Evolutionary conservation across 2,329 filamentous ascomycete genomes (phyloP), one percentile per base, ranked within the genome.

Genomic region (Aureobasidium sp.): DNA sequence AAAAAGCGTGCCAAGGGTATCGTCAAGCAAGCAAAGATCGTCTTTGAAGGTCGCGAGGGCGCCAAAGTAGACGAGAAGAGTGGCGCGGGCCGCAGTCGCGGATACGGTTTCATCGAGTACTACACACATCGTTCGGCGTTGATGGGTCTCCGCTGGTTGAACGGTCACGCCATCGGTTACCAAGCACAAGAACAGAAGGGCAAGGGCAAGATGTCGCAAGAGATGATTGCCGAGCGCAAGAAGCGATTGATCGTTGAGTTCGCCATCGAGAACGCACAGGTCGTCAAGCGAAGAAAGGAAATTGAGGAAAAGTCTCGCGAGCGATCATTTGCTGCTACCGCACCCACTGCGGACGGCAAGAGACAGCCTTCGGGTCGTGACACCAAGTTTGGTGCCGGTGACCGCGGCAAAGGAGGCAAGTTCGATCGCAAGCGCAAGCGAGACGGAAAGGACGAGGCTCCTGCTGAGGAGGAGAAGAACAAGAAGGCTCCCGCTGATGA

Each of bases 61-160:
- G 85, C 85, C 70, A 97, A 97, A 78, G 85, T 96, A 15, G 76
- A 82, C 9, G 91, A 96, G 76, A 81, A 84, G 47, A 85, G 81
- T 56, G 91, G 89, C 8, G 91, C 86, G 7, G 92, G 92, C 51
- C 84, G 89, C 72, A 94, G 89, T 73, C 85, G 93, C 73, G 94
- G 94, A 5, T 99, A 99, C 73, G 94, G 95, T 14, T 99, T 99
- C 78, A 89, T 99, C 67, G 94, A 99, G 77, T 99, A 97, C 76
- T 89, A 87, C 66, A 94, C 90, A 34, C 94, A 99, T 72, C 88
- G 94, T 55, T 93, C 88, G 81, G 94, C 94, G 15, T 81, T 99
- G 42, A 97, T 97, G 90, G 94, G 91, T 27, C 79, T 99, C 65
- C 83, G 94, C 51, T 97, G 91, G 86, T 81, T 99, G 62, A 99